These are phyloP conservation scores for Alternaria rosae DNA, from an alignment of 2,329 filamentous ascomycete species.

Conservation along the genomic window DNA sequence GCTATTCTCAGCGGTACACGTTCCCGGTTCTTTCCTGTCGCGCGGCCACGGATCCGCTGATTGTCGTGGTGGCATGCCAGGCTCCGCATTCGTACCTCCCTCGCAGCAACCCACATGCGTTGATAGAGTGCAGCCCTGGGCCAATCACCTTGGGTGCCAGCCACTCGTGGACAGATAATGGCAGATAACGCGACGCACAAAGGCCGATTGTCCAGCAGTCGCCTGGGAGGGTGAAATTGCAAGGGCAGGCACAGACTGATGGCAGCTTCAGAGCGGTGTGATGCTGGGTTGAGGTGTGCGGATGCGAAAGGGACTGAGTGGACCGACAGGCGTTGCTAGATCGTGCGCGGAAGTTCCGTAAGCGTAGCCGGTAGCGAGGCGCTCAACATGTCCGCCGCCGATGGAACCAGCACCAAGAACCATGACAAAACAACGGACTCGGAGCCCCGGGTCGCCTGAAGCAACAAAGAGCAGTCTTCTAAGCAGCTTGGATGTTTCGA, in stretches of 20 bases:
- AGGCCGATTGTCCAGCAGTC: conserved; percentile 15
- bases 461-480: background rate
- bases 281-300: conserved; percentile 23
- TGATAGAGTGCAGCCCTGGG: conserved; percentile 19
- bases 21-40: conserved; percentile 22
- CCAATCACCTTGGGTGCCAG: conserved; percentile 35
- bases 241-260: conserved; percentile 23
- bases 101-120: conserved; percentile 24
- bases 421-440: background rate
- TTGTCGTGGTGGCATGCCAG: conserved; percentile 16
- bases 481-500: background rate
- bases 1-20: conserved; percentile 20
- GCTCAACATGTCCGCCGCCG: conserved; percentile 3
- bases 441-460: background rate
- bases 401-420: conserved; percentile 1
- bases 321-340: conserved; percentile 14
- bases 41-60: conserved; percentile 15
- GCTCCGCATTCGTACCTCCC: conserved; percentile 23
- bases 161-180: conserved; percentile 18
- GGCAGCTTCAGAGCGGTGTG: conserved; percentile 24
- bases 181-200: conserved; percentile 36
- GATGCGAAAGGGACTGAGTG: conserved; percentile 20
- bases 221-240: conserved; percentile 16
- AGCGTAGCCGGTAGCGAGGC: conserved; percentile 22
- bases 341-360: conserved; percentile 11